Evolutionary conservation across 2,329 filamentous ascomycete species (phyloP).

Genomic region (Talaromyces funiculosus): DNA sequence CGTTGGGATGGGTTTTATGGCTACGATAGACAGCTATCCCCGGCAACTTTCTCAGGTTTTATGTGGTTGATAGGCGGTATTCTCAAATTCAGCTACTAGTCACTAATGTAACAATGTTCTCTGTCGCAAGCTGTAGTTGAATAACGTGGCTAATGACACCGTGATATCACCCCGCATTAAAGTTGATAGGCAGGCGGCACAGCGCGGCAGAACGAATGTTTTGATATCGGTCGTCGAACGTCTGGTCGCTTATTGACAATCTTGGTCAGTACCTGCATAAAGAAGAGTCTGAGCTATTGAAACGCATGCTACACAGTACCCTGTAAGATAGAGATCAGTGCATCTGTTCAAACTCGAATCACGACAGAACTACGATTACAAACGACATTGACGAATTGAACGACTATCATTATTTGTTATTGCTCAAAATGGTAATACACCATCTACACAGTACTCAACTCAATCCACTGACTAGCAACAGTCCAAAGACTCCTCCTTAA

Average conservation of each 20-base stretch:
- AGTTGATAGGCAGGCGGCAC: neutral
- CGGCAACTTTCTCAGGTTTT: neutral
- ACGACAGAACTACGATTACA: neutral
- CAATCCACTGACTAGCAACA: slow-evolving; percentile 17
- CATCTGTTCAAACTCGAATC: neutral
- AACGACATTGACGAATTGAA: neutral
- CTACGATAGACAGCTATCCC: neutral
- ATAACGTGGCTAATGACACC: neutral
- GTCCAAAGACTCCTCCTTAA: slow-evolving; percentile 48
- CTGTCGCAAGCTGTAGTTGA: neutral
- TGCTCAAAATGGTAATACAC: neutral
- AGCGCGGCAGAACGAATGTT: slow-evolving; percentile 10
- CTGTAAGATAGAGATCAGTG: neutral
- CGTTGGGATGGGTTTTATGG: neutral
- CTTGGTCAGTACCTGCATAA: neutral
- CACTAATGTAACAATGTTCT: neutral
- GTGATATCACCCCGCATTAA: neutral
- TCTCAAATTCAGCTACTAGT: neutral
- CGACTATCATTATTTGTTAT: neutral
- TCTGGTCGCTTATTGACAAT: neutral
- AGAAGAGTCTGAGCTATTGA: neutral
- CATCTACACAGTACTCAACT: neutral
- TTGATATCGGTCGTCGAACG: neutral
- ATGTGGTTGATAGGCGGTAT: neutral
- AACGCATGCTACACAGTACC: neutral